A percentile compares a stretch with the other conserved stretches of the same genome.
These are phyloP conservation scores for Daedalea quercina DNA, from an alignment of 768 basidiomycete species.

Conservation along the genomic window DNA sequence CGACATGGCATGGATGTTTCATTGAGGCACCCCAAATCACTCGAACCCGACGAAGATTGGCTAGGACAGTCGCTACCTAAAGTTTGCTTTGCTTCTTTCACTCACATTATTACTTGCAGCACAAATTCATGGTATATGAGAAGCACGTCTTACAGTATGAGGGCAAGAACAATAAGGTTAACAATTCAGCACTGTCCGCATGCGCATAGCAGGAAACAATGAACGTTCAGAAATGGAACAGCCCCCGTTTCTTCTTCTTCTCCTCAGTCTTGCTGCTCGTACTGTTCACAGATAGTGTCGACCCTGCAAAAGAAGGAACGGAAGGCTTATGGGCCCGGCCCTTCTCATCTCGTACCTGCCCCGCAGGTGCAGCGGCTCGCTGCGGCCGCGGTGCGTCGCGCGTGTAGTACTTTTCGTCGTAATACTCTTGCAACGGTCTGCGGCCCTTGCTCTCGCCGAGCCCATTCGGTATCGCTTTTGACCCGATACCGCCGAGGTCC, in stretches of 20 bases:
- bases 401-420: conserved; percentile 74
- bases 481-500: conserved; percentile 83
- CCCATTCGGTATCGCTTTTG: conserved; percentile 64
- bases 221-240: conserved; percentile 51
- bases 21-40: too few relatives aligned
- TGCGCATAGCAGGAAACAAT: neutral
- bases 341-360: conserved; percentile 23
- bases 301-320: conserved; percentile 45
- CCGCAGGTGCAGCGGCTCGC: conserved; percentile 31
- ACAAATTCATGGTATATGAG: neutral
- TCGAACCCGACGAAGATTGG: too few relatives aligned
- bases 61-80: too few relatives aligned
- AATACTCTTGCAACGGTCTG: conserved; percentile 64
- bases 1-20: too few relatives aligned
- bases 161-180: conserved; percentile 3
- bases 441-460: conserved; percentile 41
- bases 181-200: conserved; percentile 7
- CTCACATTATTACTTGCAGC: too few relatives aligned
- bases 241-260: conserved; percentile 72
- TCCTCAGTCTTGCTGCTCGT: conserved; percentile 29
- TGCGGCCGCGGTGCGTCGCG: conserved; percentile 53
- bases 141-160: neutral
- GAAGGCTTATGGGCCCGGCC: conserved; percentile 24
- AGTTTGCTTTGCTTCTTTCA: too few relatives aligned
- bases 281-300: conserved; percentile 28